Evolutionary conservation across 2,329 filamentous ascomycete genomes (phyloP).

Genomic region (Aureobasidium vineae): DNA sequence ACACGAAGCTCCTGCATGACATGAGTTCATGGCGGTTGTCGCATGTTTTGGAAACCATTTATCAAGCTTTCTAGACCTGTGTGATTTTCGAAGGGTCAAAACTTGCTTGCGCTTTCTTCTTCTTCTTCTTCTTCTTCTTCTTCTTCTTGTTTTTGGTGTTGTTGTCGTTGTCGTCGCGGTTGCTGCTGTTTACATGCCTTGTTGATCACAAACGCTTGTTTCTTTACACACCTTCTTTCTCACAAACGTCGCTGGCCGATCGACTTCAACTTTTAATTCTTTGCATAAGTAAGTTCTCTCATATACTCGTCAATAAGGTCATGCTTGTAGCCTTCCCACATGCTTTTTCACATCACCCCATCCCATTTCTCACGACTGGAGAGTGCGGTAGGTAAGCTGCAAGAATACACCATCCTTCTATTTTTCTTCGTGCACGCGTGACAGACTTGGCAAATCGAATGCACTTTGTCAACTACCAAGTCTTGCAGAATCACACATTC

Average conservation of each 20-base stretch:
- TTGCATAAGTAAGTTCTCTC: background rate
- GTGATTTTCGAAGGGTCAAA: background rate
- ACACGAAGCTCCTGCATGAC: conserved; percentile 21
- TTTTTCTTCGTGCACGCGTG: background rate
- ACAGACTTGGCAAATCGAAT: background rate
- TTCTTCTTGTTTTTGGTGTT: too few relatives aligned
- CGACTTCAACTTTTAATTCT: background rate
- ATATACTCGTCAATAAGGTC: background rate
- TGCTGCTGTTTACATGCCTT: background rate
- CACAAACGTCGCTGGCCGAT: background rate
- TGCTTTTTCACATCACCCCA: background rate
- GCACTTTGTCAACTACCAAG: too few relatives aligned
- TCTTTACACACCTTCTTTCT: background rate
- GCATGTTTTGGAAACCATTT: background rate
- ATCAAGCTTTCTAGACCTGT: background rate
- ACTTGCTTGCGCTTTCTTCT: conserved; percentile 1
- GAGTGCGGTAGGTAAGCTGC: background rate
- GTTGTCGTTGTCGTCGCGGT: background rate
- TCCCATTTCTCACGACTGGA: background rate
- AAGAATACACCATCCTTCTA: background rate
- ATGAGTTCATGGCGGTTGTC: conserved; percentile 14
- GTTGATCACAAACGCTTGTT: background rate
- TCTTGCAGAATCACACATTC: background rate
- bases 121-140: too few relatives aligned
- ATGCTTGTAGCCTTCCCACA: background rate